These are phyloP conservation scores for Fusarium musae DNA, from an alignment of 2,329 filamentous ascomycete genomes.

Conservation along the genomic window DNA sequence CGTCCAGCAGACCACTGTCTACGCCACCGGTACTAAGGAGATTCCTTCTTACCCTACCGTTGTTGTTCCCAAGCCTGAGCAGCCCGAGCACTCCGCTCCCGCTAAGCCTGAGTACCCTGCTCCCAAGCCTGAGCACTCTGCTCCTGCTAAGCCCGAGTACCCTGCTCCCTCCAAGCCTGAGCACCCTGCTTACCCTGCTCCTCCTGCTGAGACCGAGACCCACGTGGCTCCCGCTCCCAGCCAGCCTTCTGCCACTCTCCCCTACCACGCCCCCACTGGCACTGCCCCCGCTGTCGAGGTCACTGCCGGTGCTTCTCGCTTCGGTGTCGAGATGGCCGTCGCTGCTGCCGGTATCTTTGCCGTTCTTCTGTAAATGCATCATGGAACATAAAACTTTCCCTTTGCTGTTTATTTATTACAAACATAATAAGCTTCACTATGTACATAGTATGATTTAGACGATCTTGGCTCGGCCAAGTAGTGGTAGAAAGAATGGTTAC, in stretches of 20 bases:
- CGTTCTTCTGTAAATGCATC: conserved; percentile 49
- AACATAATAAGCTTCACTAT: conserved; percentile 45
- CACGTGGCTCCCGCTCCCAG: conserved; percentile 25
- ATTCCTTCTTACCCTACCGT: conserved; percentile 36
- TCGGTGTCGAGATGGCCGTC: conserved; percentile 46
- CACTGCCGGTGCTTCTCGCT: conserved; percentile 48
- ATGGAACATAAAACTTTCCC: conserved; percentile 32
- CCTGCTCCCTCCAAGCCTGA: conserved; percentile 3
- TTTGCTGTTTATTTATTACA: conserved; percentile 37
- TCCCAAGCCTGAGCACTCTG: conserved; percentile 24
- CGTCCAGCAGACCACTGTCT: conserved; percentile 20
- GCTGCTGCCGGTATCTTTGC: conserved; percentile 49
- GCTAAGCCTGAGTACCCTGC: conserved; percentile 11
- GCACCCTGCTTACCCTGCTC: too few relatives aligned
- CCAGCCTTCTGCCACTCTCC: conserved; percentile 38
- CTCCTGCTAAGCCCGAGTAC: conserved; percentile 8
- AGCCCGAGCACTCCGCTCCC: conserved; percentile 5
- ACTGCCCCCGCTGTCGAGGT: conserved; percentile 37
- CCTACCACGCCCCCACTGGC: conserved; percentile 31
- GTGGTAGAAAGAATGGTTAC: conserved; percentile 42
- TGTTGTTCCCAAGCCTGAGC: conserved; percentile 23
- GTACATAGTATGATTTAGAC: conserved; percentile 46
- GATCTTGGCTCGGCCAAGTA: conserved; percentile 36
- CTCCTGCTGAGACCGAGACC: conserved; percentile 6
- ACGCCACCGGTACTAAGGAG: conserved; percentile 26